Conservation (phyloP, 768 basidiomycete genomes). For the Nidularia pulvinata region DNA sequence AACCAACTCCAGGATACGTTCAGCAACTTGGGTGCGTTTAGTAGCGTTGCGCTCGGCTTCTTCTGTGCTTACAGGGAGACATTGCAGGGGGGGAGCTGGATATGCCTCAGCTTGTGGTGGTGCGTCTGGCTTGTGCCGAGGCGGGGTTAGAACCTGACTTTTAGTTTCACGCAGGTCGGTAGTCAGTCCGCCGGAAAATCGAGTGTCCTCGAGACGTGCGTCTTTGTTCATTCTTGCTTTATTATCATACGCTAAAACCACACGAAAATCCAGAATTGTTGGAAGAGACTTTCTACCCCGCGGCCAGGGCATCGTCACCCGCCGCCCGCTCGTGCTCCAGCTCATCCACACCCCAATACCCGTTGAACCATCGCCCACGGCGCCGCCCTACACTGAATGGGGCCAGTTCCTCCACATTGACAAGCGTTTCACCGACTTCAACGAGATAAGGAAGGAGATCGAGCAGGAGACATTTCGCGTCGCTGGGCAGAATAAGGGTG, state of each 20-base stretch:
- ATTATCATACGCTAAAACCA: neutral
- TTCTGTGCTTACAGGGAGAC: slow-evolving; percentile 8
- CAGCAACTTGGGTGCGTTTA: slow-evolving; percentile 73
- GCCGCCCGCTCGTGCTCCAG: slow-evolving; percentile 93
- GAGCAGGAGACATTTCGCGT: slow-evolving; percentile 98
- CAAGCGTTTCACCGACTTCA: slow-evolving; percentile 95
- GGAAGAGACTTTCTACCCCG: slow-evolving; percentile 90
- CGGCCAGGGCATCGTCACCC: slow-evolving; percentile 93
- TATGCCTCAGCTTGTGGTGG: slow-evolving; percentile 91
- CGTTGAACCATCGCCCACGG: slow-evolving; percentile 38
- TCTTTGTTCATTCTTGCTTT: slow-evolving; percentile 8
- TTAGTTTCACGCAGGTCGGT: slow-evolving; percentile 63
- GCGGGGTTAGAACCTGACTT: neutral
- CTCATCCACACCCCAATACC: slow-evolving; percentile 88
- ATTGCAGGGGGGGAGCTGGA: slow-evolving; percentile 81
- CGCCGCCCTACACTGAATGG: slow-evolving; percentile 76
- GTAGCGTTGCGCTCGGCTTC: slow-evolving; percentile 6
- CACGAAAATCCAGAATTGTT: slow-evolving; percentile 66
- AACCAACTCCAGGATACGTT: slow-evolving; percentile 96
- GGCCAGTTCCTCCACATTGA: slow-evolving; percentile 97
- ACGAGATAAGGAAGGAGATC: slow-evolving; percentile 94
- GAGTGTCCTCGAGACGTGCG: slow-evolving; percentile 93
- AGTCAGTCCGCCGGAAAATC: slow-evolving; percentile 98
- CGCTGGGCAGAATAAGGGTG: slow-evolving; percentile 98
- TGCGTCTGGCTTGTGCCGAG: slow-evolving; percentile 35